Percentiles rank a stretch among this genome's conserved stretches.
phyloP scores from a whole-genome alignment of 2,329 filamentous ascomycete genomes.

The Incumbomyces delicatus region DNA sequence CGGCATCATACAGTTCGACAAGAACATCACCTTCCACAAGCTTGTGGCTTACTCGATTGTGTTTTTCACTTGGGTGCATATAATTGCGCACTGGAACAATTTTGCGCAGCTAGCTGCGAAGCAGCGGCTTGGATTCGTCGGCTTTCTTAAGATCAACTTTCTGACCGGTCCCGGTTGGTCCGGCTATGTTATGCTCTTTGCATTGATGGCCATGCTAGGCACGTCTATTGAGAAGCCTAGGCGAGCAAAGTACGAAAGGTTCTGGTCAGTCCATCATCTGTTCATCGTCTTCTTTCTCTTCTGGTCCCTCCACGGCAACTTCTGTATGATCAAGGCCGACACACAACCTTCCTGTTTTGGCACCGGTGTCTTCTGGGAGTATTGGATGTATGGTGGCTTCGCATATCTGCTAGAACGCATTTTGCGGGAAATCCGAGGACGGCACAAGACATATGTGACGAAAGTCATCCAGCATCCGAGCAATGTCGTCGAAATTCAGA shows the following conservation, averaged over 20 bases:
- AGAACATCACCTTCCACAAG: constrained; percentile 61
- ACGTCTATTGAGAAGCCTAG: constrained; percentile 70
- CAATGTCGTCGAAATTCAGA: constrained; percentile 83
- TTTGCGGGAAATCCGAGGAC: constrained; percentile 66
- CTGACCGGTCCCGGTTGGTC: constrained; percentile 75
- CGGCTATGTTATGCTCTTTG: constrained; percentile 73
- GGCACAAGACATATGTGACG: constrained; percentile 75
- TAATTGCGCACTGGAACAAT: constrained; percentile 80
- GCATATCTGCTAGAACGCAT: constrained; percentile 71
- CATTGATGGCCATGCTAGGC: constrained; percentile 66
- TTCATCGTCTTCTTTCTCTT: constrained; percentile 84
- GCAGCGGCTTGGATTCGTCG: constrained; percentile 67
- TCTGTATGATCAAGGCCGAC: constrained; percentile 84
- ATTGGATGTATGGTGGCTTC: constrained; percentile 78
- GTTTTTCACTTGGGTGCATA: constrained; percentile 80
- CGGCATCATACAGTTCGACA: constrained; percentile 66
- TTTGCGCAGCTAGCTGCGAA: constrained; percentile 66
- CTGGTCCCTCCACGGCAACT: constrained; percentile 81
- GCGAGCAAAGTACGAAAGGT: constrained; percentile 74
- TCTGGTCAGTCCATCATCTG: constrained; percentile 85
- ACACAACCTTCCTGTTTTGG: constrained; percentile 67
- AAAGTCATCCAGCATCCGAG: constrained; percentile 85
- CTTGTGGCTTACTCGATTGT: constrained; percentile 78
- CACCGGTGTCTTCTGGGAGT: constrained; percentile 78
- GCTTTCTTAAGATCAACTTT: constrained; percentile 68